Conservation (phyloP, 306 rosid species). For the Gleditsia sinensis region DNA sequence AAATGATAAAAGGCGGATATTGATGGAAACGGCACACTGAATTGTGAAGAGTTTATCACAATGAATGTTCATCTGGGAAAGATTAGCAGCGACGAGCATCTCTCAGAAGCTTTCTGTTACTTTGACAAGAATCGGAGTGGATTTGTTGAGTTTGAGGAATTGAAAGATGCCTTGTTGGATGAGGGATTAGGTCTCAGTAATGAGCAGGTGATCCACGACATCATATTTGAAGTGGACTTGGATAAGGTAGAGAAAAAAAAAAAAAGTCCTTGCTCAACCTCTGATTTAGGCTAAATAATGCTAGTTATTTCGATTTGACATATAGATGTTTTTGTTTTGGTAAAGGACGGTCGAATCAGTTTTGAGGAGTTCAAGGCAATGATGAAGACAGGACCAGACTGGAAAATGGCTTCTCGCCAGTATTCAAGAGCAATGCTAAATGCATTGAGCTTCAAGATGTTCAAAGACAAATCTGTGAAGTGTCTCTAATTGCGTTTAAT, state of each 20-base stretch:
- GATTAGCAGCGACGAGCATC: constrained; percentile 74
- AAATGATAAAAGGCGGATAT: constrained; percentile 68
- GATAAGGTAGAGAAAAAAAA: constrained; percentile 68
- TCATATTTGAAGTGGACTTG: constrained; percentile 79
- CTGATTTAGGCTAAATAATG: background rate
- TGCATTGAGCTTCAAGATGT: constrained; percentile 76
- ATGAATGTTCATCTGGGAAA: constrained; percentile 71
- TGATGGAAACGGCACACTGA: constrained; percentile 83
- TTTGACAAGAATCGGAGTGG: constrained; percentile 82
- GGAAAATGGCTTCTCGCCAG: constrained; percentile 96
- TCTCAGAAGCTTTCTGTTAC: constrained; percentile 70
- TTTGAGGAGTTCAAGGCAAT: constrained; percentile 83
- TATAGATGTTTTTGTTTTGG: background rate
- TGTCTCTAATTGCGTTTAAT: background rate
- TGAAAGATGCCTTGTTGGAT: constrained; percentile 70
- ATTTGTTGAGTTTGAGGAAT: constrained; percentile 86
- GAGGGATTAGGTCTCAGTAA: constrained; percentile 40
- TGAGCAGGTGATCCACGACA: constrained; percentile 74
- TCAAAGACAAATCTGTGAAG: constrained; percentile 58
- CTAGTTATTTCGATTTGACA: background rate
- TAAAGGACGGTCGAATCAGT: constrained; percentile 84
- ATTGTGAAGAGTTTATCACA: constrained; percentile 79
- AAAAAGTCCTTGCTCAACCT: background rate
- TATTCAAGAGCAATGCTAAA: constrained; percentile 82
- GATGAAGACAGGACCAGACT: constrained; percentile 87